Evolutionary conservation across 2,329 filamentous ascomycete genomes (phyloP).

Genomic region (Kalaharituber pfeilii): DNA sequence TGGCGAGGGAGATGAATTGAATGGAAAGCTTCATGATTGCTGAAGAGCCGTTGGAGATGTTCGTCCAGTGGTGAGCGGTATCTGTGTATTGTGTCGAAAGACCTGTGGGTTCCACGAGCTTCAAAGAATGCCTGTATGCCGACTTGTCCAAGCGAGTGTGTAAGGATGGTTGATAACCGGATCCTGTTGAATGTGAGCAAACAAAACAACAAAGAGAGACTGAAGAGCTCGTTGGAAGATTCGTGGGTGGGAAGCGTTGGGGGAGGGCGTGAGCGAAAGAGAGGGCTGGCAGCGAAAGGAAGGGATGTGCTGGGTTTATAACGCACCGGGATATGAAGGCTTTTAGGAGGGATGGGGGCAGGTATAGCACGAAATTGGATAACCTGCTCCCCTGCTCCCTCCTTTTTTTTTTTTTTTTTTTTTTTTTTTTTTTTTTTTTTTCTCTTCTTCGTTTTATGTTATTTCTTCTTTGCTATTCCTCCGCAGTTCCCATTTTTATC

Average conservation of each 20-base stretch:
- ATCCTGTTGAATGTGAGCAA: neutral
- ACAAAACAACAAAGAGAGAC: conserved; percentile 1
- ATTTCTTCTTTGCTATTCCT: no score
- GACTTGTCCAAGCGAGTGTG: neutral
- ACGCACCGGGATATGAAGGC: neutral
- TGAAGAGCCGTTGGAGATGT: conserved; percentile 1
- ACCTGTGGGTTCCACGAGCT: neutral
- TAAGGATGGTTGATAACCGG: neutral
- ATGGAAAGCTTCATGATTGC: conserved; percentile 2
- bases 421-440: no score
- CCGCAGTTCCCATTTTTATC: no score
- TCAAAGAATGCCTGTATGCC: neutral
- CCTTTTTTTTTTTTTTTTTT: no score
- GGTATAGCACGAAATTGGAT: no score
- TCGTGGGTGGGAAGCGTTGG: no score
- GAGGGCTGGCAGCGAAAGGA: neutral
- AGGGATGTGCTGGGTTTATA: neutral
- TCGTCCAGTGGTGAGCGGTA: neutral
- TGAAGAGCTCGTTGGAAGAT: neutral
- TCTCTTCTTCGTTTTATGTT: no score
- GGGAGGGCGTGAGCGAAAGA: neutral
- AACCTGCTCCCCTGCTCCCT: no score
- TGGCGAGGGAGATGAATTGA: neutral
- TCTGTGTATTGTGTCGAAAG: neutral
- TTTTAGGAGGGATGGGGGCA: neutral